Evolutionary conservation across 1,139 yeast genomes (phyloP), one percentile per base, ranked within the genome.

Genomic region (Petasospora fabianii): DNA sequence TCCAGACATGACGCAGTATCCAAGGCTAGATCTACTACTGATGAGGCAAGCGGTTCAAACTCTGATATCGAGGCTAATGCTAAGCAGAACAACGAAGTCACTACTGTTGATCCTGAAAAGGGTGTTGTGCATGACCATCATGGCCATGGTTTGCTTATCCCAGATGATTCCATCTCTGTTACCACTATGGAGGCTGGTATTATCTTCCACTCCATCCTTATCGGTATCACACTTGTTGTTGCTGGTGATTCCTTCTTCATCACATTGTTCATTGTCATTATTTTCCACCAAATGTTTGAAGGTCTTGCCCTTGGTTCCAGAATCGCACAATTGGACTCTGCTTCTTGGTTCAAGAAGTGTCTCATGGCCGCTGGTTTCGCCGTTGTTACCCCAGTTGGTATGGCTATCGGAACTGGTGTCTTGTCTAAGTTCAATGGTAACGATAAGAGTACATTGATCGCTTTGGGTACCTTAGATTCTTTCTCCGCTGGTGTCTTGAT

Each of bases 221-320:
- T 82, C 32, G 90, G 90, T 26, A 66, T 82, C 39, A 69, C 85
- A 1, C 65, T 83, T 46, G 79, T 79, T 16, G 65, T 83, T 10
- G 42, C 51, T 18, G 51, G 40, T 13, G 84, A 81, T 36, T 79
- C 77, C 43, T 90, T 83, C 59, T 85, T 84, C 57, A 71, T 69
- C 39, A 73, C 85, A 1, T 67, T 85, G 32, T 85, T 82, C 60
- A 72, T 81, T 48, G 95, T 84, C 17, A 62, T 85, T 38, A 80
- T 83, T 3, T 85, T 85, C 73, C 95, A 85, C 62, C 95, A 85
- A 62, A 69, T 81, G 56, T 85, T 85, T 60, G 95, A 85, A 66
- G 95, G 95, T 39, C 68, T 85, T 39, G 95, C 95, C 44, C 70
- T 85, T 47, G 95, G 95, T 30, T 75, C 94, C 4, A 72, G 95